phyloP scores from a whole-genome alignment of 2,329 filamentous ascomycete species.

The Saccharata proteae region DNA sequence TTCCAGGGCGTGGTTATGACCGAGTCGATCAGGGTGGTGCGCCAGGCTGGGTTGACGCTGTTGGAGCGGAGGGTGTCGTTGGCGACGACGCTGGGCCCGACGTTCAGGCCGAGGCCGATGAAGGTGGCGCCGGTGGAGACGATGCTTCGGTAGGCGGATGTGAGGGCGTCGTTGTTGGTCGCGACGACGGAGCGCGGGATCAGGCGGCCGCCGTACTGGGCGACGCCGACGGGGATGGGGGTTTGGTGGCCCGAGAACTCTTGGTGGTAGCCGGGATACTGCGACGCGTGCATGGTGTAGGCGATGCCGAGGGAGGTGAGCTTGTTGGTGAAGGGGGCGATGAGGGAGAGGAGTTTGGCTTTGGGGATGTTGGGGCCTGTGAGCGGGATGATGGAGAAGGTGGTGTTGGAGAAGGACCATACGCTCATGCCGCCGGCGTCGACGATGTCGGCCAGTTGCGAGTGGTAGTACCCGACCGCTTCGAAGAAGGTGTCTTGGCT shows the following conservation, averaged over 20 bases:
- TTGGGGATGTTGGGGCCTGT: neutral
- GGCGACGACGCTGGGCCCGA: constrained; percentile 11
- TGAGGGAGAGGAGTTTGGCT: neutral
- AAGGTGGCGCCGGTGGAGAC: constrained; percentile 6
- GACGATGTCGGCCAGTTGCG: neutral
- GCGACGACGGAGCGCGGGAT: constrained; percentile 7
- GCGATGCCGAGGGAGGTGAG: constrained; percentile 13
- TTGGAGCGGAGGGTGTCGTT: constrained; percentile 11
- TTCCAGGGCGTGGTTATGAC: constrained; percentile 14
- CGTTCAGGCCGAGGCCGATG: constrained; percentile 8
- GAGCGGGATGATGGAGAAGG: neutral
- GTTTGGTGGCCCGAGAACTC: constrained; percentile 16
- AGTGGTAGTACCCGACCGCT: neutral
- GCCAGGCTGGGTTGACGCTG: constrained; percentile 16
- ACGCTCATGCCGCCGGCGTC: constrained; percentile 1
- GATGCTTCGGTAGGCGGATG: constrained; percentile 3
- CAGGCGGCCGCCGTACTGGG: constrained; percentile 10
- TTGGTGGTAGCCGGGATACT: constrained; percentile 14
- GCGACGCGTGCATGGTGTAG: constrained; percentile 14
- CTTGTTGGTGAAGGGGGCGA: constrained; percentile 15
- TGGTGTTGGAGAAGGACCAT: neutral
- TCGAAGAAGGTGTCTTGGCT: neutral
- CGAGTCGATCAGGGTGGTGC: constrained; percentile 12
- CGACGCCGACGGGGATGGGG: constrained; percentile 15
- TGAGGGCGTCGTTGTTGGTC: neutral